Conservation (phyloP, 2,329 filamentous ascomycete species). For the Talaromyces sp. region DNA sequence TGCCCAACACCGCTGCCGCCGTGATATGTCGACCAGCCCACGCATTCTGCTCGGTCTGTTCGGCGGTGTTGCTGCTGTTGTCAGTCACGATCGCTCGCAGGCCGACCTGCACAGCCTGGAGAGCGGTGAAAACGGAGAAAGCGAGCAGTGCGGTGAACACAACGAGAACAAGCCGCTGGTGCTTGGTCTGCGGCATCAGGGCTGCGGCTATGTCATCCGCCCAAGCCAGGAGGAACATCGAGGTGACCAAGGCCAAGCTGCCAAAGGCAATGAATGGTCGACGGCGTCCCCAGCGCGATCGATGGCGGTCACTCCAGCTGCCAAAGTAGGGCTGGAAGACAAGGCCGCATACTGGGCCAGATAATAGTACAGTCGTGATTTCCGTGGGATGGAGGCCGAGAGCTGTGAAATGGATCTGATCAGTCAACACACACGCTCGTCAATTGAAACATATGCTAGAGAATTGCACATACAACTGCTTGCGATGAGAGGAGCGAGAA, state of each 20-base stretch:
- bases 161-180: neutral
- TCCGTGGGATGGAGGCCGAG: neutral
- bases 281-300: neutral
- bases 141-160: neutral
- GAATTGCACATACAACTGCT: neutral
- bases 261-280: neutral
- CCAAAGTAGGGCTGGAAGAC: conserved; percentile 2
- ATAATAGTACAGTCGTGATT: neutral
- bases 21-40: neutral
- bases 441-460: neutral
- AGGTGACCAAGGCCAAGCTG: neutral
- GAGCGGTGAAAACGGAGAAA: neutral
- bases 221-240: neutral
- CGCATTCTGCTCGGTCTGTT: neutral
- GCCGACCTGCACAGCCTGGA: neutral
- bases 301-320: neutral
- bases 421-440: neutral
- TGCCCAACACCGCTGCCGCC: neutral
- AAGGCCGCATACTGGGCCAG: conserved; percentile 1
- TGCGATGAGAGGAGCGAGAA: neutral
- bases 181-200: neutral
- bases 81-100: neutral
- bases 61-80: neutral
- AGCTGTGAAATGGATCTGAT: neutral
- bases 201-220: neutral